A percentile compares a stretch with the other conserved stretches of the same genome.
These are phyloP conservation scores for Ascochyta clinopodiicola DNA, from an alignment of 2,329 filamentous ascomycete species.

Conservation along the genomic window DNA sequence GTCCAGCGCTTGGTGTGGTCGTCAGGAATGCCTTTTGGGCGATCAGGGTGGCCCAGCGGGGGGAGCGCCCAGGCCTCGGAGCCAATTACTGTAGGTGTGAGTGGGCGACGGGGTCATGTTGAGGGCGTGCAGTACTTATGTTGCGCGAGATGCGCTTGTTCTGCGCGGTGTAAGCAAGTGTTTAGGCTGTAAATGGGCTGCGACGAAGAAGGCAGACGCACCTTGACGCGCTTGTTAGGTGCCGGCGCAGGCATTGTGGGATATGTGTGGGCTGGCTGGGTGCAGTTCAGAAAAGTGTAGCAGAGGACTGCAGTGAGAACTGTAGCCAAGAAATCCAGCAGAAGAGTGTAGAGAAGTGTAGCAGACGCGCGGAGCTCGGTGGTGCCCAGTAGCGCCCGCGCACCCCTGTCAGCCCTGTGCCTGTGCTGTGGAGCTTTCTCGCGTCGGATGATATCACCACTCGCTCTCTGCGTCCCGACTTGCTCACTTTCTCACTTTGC, in stretches of 20 bases:
- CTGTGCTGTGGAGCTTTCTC: background rate
- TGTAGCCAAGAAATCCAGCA: no score
- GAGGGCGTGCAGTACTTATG: slow-evolving; percentile 38
- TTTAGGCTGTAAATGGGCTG: background rate
- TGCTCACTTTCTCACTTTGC: slow-evolving; percentile 1
- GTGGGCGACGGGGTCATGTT: slow-evolving; percentile 8
- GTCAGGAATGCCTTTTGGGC: slow-evolving; percentile 72
- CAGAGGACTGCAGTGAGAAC: no score
- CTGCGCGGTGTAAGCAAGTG: slow-evolving; percentile 25
- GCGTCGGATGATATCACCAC: slow-evolving; percentile 46
- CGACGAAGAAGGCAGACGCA: slow-evolving; percentile 13
- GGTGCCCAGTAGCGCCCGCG: slow-evolving; percentile 9
- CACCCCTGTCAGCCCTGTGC: slow-evolving; percentile 34
- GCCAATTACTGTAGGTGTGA: slow-evolving; percentile 54
- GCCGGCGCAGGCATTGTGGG: slow-evolving; percentile 60
- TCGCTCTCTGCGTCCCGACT: slow-evolving; percentile 19
- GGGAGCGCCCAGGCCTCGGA: slow-evolving; percentile 65
- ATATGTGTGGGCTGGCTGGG: background rate
- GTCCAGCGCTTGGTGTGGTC: slow-evolving; percentile 98
- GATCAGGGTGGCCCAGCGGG: slow-evolving; percentile 69
- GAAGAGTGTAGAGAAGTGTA: no score
- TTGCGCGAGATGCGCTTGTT: slow-evolving; percentile 51
- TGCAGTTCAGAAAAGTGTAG: background rate
- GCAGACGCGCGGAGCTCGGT: background rate
- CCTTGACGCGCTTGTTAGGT: slow-evolving; percentile 61